phyloP scores from a whole-genome alignment of 805 yeast genomes.

The Wickerhamiella siamensis region DNA sequence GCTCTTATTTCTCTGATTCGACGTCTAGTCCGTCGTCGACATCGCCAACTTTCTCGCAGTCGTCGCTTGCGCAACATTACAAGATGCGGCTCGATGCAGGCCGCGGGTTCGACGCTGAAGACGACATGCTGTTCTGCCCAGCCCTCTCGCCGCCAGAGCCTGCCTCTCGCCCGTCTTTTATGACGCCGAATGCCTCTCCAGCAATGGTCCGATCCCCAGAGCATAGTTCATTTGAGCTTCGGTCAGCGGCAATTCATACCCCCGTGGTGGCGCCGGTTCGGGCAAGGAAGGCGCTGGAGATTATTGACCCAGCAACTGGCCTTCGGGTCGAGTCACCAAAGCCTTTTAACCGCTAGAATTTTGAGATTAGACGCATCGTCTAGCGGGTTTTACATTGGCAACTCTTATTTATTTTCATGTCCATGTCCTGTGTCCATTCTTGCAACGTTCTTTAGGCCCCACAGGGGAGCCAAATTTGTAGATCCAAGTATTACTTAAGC shows the following conservation, averaged over 20 bases:
- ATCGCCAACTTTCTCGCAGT: conserved; percentile 20
- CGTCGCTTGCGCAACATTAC: conserved; percentile 15
- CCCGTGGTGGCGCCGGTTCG: conserved; percentile 8
- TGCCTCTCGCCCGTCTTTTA: background rate
- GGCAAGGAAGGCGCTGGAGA: conserved; percentile 15
- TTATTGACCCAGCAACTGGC: conserved; percentile 20
- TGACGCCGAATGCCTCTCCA: background rate
- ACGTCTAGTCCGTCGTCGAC: conserved; percentile 19
- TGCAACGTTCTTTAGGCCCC: too few relatives aligned
- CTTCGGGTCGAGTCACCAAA: conserved; percentile 19
- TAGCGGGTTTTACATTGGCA: too few relatives aligned
- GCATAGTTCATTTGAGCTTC: background rate
- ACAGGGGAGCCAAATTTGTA: too few relatives aligned
- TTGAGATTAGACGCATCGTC: too few relatives aligned
- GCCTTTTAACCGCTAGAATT: conserved; percentile 1
- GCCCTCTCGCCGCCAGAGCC: conserved; percentile 16
- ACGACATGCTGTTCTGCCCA: conserved; percentile 61
- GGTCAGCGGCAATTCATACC: background rate
- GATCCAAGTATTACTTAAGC: too few relatives aligned
- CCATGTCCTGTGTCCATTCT: too few relatives aligned
- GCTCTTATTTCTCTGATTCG: conserved; percentile 8
- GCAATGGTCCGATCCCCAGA: conserved; percentile 1
- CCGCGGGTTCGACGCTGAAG: conserved; percentile 56
- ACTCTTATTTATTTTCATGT: too few relatives aligned
- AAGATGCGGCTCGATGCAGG: conserved; percentile 31